phyloP scores from a whole-genome alignment of 2,329 filamentous ascomycete species.

The Plenodomus tracheiphilus region DNA sequence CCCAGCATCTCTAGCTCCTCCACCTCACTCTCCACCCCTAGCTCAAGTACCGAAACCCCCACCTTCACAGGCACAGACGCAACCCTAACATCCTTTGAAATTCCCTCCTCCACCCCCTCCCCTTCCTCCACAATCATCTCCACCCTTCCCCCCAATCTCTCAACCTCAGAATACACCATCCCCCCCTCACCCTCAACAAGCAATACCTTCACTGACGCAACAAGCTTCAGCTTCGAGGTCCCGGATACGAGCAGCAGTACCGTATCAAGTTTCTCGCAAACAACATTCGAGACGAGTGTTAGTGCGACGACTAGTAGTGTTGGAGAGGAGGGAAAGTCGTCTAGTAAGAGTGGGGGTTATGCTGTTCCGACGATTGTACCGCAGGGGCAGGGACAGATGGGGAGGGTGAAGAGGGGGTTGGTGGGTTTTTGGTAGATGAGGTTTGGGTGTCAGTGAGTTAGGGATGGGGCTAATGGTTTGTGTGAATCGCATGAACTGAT shows the following conservation, averaged over 20 bases:
- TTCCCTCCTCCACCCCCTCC: neutral
- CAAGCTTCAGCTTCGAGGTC: constrained; percentile 1
- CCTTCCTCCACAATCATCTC: neutral
- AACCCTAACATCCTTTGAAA: neutral
- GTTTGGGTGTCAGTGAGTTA: neutral
- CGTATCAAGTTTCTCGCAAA: neutral
- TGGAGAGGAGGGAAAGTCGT: too few species aligned
- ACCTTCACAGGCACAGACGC: neutral
- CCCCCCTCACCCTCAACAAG: neutral
- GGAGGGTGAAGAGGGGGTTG: constrained; percentile 1
- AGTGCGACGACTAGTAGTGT: constrained; percentile 3
- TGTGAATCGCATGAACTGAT: constrained; percentile 1
- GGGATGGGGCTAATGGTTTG: constrained; percentile 7
- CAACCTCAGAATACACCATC: neutral
- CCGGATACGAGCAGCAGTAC: neutral
- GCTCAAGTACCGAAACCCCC: neutral
- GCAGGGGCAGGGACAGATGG: neutral
- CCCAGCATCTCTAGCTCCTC: neutral
- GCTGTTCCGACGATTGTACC: constrained; percentile 3
- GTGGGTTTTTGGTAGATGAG: constrained; percentile 5
- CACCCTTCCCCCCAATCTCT: neutral
- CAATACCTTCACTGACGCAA: constrained; percentile 1
- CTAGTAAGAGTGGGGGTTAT: constrained; percentile 7
- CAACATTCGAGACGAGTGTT: constrained; percentile 13
- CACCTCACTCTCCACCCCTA: neutral